These are phyloP conservation scores for Verbena officinalis DNA, from an alignment of 257 asterid species.

Conservation along the genomic window DNA sequence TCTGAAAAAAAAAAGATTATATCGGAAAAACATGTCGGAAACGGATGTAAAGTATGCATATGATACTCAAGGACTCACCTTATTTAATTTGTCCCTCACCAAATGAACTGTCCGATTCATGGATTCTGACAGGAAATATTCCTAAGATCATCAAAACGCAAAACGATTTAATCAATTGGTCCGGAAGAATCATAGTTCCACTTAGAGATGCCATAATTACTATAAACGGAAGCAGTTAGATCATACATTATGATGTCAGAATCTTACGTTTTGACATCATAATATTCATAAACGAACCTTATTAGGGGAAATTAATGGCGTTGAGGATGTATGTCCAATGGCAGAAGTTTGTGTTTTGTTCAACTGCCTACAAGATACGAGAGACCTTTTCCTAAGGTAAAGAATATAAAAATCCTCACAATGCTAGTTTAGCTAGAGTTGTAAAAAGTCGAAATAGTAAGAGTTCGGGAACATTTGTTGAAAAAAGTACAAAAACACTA, in stretches of 20 bases:
- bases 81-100: slow-evolving; percentile 78
- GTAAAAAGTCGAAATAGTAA: too few species aligned
- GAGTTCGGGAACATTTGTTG: too few species aligned
- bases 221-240: not conserved
- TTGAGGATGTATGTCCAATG: slow-evolving; percentile 35
- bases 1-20: slow-evolving; percentile 38
- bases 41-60: not conserved
- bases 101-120: slow-evolving; percentile 80
- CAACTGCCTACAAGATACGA: slow-evolving; percentile 34
- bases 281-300: slow-evolving; percentile 37
- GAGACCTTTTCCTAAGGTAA: not conserved
- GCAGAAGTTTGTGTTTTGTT: slow-evolving; percentile 27
- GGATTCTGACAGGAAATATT: slow-evolving; percentile 73
- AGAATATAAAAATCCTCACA: not conserved
- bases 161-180: slow-evolving; percentile 12
- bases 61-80: slow-evolving; percentile 42
- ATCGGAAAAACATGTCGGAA: not conserved
- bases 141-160: slow-evolving; percentile 40
- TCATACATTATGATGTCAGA: not conserved
- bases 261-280: not conserved
- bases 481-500: too few species aligned
- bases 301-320: slow-evolving; percentile 45
- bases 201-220: not conserved
- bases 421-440: not conserved
- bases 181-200: not conserved